phyloP scores from a whole-genome alignment of 75 land plant genomes.

The Isoetes taiwanensis region DNA sequence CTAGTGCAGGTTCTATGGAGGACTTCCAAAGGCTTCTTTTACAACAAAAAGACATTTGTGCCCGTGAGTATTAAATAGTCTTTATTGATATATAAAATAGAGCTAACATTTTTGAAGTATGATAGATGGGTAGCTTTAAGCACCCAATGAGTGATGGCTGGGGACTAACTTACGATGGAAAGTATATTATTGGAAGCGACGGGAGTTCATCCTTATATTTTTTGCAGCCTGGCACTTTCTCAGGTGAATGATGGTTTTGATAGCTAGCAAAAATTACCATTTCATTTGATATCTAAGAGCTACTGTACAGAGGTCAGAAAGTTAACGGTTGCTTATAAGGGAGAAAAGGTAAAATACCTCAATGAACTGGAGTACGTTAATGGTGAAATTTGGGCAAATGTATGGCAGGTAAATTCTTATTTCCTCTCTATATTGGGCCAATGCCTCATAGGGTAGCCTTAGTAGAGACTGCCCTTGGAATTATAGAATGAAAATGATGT shows the following conservation, averaged over 20 bases:
- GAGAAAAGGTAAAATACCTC: slow-evolving; percentile 40
- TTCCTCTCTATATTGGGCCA: background rate
- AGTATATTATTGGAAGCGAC: slow-evolving; percentile 75
- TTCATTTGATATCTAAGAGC: background rate
- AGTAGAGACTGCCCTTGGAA: too few relatives aligned
- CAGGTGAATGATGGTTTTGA: slow-evolving; percentile 31
- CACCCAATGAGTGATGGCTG: slow-evolving; percentile 96
- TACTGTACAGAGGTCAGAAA: slow-evolving; percentile 34
- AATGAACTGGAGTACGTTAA: slow-evolving; percentile 82
- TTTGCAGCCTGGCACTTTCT: slow-evolving; percentile 49
- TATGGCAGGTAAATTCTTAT: slow-evolving; percentile 49
- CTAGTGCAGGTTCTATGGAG: background rate
- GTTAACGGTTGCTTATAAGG: slow-evolving; percentile 44
- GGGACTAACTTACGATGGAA: slow-evolving; percentile 87
- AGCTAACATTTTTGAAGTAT: background rate
- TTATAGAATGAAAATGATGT: too few relatives aligned
- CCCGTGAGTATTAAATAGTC: background rate
- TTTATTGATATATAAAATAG: background rate
- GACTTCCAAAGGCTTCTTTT: background rate
- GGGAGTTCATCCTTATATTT: slow-evolving; percentile 73
- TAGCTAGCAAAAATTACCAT: too few relatives aligned
- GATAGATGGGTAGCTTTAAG: slow-evolving; percentile 39
- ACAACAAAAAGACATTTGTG: background rate
- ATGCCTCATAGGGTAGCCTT: background rate
- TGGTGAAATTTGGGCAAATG: slow-evolving; percentile 93